Evolutionary conservation across 176 grass and related monocot genomes (phyloP), one percentile per base, ranked within the genome.

Genomic region (Sorghum bicolor): DNA sequence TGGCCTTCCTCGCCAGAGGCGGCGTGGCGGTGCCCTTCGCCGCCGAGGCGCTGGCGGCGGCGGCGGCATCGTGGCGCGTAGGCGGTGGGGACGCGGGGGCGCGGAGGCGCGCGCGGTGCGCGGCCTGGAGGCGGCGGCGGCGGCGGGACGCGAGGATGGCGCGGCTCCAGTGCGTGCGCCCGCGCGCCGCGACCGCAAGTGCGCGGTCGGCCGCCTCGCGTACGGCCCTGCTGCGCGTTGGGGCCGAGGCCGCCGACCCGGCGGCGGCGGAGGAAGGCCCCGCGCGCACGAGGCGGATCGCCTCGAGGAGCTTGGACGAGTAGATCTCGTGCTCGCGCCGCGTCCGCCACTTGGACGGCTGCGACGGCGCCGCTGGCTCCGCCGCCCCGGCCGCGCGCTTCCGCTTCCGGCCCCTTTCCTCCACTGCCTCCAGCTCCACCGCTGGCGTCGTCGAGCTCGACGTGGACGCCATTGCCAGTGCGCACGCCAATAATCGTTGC

Each of bases 301-400:
- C 93, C 60, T 93, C 93, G 41, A 95, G 78, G 39, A 98, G 93
- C 87, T 95, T 98, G 38, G 91, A 95, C 8, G 96, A 98, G 89
- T 98, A 95, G 32, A 85, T 85, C 81, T 84, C 84, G 75, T 90
- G 96, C 89, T 92, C 96, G 30, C 89, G 89, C 82, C 88, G 88
- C 55, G 82, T 92, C 77, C 92, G 75, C 95, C 95, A 98, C 82
- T 90, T 94, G 32, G 82, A 89, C 44, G 67, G 78, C 61, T 57
- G 32, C 58, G 40, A 44, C 67, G 71, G 12, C 71, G 80, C 47
- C 67, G 40, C 53, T 75, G 71, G 13, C 4, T 72, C 53, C 16
- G 28, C 77, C 41, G 13, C 43, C 43, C 55, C 36, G 7, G 34
- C 66, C 1, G 28, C 34, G 53, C 89, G 86, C 63, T 83, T 87